A percentile compares a stretch with the other conserved stretches of the same genome.
Evolutionary conservation across 805 yeast genomes (phyloP).

Genomic region (Ascoidea tarda): DNA sequence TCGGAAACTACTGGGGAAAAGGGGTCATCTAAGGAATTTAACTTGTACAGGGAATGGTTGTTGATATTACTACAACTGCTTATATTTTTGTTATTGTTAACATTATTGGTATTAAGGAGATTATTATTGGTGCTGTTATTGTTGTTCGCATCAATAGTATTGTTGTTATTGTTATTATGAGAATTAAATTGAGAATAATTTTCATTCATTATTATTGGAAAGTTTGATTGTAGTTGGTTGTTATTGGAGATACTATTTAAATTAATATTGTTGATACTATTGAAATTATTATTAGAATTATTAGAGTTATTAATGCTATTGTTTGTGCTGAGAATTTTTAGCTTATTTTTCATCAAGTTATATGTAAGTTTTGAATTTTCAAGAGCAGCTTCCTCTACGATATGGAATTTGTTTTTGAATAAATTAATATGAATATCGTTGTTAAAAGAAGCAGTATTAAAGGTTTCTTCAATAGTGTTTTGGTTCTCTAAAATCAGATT

Average conservation of each 20-base stretch:
- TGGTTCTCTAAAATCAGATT: neutral
- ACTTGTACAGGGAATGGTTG: neutral
- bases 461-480: conserved; percentile 1
- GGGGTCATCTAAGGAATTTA: neutral
- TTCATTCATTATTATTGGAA: neutral
- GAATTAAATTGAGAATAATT: conserved; percentile 3
- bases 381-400: conserved; percentile 1
- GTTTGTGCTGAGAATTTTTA: too few relatives aligned
- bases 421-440: conserved; percentile 7
- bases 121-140: neutral
- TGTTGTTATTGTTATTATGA: neutral
- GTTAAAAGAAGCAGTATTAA: conserved; percentile 6
- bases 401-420: conserved; percentile 5
- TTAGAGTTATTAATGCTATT: neutral
- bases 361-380: neutral
- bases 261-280: neutral
- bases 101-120: neutral
- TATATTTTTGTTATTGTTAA: neutral
- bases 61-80: neutral
- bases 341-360: too few relatives aligned
- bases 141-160: neutral
- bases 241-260: neutral
- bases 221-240: neutral
- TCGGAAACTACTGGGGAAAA: too few relatives aligned
- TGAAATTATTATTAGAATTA: neutral